A percentile compares a stretch with the other conserved stretches of the same genome.
phyloP scores from a whole-genome alignment of 2,329 filamentous ascomycete species.

The Emydomyces testavorans region DNA sequence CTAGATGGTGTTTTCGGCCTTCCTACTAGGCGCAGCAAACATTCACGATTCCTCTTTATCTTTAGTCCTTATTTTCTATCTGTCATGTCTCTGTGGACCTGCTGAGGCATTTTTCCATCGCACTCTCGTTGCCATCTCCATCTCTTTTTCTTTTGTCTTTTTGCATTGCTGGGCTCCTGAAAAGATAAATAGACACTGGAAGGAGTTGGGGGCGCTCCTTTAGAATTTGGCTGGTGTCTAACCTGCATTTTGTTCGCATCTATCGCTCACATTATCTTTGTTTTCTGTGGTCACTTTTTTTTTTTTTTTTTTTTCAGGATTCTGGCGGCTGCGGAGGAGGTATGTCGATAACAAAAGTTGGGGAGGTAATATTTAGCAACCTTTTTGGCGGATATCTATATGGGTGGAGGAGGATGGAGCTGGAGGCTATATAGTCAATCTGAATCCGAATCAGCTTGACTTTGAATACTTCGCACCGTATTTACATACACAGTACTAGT shows the following conservation, averaged over 20 bases:
- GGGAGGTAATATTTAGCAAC: too few species aligned
- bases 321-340: not conserved
- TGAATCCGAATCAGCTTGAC: too few species aligned
- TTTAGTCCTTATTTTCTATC: not conserved
- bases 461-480: too few species aligned
- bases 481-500: too few species aligned
- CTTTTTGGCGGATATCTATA: too few species aligned
- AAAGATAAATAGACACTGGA: slow-evolving; percentile 7
- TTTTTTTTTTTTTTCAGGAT: not conserved
- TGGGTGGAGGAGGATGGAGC: too few species aligned
- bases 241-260: slow-evolving; percentile 4
- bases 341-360: too few species aligned
- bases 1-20: slow-evolving; percentile 9
- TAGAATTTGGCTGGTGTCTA: slow-evolving; percentile 9
- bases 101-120: slow-evolving; percentile 5
- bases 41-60: slow-evolving; percentile 6
- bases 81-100: slow-evolving; percentile 7
- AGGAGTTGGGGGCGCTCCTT: not conserved
- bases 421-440: too few species aligned
- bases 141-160: not conserved
- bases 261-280: slow-evolving; percentile 4
- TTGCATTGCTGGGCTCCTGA: slow-evolving; percentile 8
- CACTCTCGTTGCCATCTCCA: not conserved
- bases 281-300: too few species aligned
- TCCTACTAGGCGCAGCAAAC: slow-evolving; percentile 2